Evolutionary conservation across 2,329 filamentous ascomycete genomes (phyloP).

Genomic region (Colletotrichum sidae): DNA sequence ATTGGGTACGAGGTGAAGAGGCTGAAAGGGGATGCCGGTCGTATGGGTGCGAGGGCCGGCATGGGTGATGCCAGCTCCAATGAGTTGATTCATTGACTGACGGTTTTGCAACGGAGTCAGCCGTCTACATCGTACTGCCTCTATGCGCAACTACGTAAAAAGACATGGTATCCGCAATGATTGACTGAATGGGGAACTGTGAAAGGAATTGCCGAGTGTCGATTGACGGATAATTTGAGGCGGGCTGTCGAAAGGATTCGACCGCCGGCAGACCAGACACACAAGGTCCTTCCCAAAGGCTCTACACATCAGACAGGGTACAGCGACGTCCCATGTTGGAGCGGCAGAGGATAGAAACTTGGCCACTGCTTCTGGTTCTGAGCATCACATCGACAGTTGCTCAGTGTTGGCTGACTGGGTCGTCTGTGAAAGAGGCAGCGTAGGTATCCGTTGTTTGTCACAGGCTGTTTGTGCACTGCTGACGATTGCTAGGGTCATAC

Average conservation of each 20-base stretch:
- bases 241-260: conserved; percentile 4
- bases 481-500: not conserved
- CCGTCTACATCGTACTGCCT: too few species aligned
- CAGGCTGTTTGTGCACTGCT: too few species aligned
- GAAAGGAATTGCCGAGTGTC: conserved; percentile 20
- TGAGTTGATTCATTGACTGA: not conserved
- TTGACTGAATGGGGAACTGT: not conserved
- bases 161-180: not conserved
- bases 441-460: too few species aligned
- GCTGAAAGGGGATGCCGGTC: conserved; percentile 33
- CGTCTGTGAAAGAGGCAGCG: too few species aligned
- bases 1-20: conserved; percentile 32
- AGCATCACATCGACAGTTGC: too few species aligned
- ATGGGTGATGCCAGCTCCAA: conserved; percentile 25
- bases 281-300: not conserved
- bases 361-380: too few species aligned
- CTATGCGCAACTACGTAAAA: too few species aligned
- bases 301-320: not conserved
- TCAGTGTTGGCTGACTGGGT: too few species aligned
- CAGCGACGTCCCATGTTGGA: too few species aligned
- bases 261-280: not conserved
- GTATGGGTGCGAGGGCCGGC: conserved; percentile 20
- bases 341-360: too few species aligned
- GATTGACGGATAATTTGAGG: conserved; percentile 33
- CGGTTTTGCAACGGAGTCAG: conserved; percentile 4